These are phyloP conservation scores for Coelastrella sp. DNA, from an alignment of 139 green algal species.

Conservation along the genomic window DNA sequence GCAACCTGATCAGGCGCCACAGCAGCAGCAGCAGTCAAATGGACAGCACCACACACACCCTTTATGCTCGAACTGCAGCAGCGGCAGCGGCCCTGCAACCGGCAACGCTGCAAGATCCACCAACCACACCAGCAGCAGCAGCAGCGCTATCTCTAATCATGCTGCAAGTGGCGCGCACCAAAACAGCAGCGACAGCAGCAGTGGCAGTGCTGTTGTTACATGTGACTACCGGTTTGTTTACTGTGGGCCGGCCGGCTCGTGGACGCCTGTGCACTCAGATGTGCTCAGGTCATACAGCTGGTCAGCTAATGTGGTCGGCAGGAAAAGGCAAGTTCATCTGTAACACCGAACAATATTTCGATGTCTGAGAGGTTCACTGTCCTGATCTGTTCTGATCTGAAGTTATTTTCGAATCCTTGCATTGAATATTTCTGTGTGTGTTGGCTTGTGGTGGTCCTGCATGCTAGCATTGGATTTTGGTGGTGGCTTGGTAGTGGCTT, in stretches of 20 bases:
- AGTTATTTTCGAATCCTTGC: too few species aligned
- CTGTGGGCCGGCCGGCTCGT: slow-evolving; percentile 79
- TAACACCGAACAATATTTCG: neutral
- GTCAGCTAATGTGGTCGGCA: slow-evolving; percentile 82
- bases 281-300: slow-evolving; percentile 90
- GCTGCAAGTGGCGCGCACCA: neutral
- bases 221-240: slow-evolving; percentile 89
- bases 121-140: slow-evolving; percentile 20
- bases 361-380: neutral
- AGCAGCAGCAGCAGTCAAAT: neutral
- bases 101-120: too few species aligned
- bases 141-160: neutral
- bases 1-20: neutral
- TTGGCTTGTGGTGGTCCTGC: too few species aligned
- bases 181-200: neutral
- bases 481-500: too few species aligned
- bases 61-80: neutral
- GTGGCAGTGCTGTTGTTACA: slow-evolving; percentile 1
- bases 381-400: too few species aligned
- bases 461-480: too few species aligned
- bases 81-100: neutral
- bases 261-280: slow-evolving; percentile 89
- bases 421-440: too few species aligned
- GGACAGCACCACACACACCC: too few species aligned
- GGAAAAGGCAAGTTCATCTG: slow-evolving; percentile 57